Conservation (phyloP, 306 rosid species). For the Benincasa hispida region DNA sequence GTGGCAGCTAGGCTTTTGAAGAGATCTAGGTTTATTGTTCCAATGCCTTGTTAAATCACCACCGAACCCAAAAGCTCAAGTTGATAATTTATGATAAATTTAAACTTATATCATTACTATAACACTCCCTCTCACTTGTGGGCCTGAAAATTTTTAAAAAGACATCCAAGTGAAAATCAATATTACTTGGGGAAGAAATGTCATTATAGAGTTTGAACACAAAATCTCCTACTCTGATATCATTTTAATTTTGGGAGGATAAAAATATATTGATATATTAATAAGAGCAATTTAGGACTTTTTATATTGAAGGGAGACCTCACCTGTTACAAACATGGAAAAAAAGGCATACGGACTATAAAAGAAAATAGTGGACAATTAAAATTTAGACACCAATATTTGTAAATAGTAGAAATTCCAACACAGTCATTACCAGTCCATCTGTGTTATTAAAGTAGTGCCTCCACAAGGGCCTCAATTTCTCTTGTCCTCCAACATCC, state of each 20-base stretch:
- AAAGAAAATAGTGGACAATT: not conserved
- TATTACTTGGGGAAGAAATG: not conserved
- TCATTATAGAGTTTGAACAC: not conserved
- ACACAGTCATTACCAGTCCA: conserved; percentile 48
- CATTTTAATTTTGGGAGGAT: not conserved
- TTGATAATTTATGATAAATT: not conserved
- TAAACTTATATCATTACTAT: not conserved
- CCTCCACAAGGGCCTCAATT: conserved; percentile 95
- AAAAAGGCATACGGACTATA: not conserved
- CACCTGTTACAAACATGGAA: not conserved
- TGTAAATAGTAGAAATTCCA: not conserved
- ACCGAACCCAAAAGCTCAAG: not conserved
- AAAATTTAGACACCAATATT: not conserved
- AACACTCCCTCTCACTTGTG: not conserved
- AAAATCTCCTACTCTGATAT: not conserved
- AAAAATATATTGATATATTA: not conserved
- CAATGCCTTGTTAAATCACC: not conserved
- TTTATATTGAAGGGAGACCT: not conserved
- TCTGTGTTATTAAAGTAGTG: conserved; percentile 91
- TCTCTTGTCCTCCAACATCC: conserved; percentile 98
- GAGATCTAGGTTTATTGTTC: not conserved
- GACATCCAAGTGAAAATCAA: too few species aligned
- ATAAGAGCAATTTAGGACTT: not conserved
- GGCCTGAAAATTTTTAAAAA: not conserved
- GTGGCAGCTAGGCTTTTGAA: not conserved